Base-by-base conservation (phyloP, 2,329 filamentous ascomycete genomes). In the Paecilomyces sp. region DNA sequence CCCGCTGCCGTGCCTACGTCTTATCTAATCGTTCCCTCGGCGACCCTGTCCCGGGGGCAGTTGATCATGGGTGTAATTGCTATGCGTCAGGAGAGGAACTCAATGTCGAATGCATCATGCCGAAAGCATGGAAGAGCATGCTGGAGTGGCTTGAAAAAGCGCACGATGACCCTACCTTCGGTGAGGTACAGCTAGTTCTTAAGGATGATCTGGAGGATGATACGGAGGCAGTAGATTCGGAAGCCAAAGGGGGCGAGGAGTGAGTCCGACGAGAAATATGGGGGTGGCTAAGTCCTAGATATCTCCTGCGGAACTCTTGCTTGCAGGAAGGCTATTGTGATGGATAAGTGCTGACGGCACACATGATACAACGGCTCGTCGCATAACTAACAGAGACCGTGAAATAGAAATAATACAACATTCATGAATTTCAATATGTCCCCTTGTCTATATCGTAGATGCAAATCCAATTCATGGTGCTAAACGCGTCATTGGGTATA, bases 21-120 rank as follows among this genome's bases (percentile, higher is more conserved):
- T 66, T 81, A n/a, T 85, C 82, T 13, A 57, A 74, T 0, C 75
- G 83, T 3, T 80, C 83, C 0, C 65, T 82, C 0, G 82, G 83
- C 50, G 79, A 75, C 1, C 80, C 81, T 1, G 71, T 91, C 6
- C 76, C 82, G 0, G 82, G 83, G 0, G 77, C 82, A 1, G 68
- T 78, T 1, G 81, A 82, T 9, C 77, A 83, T 52, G 88, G 88
- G 4, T 88, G 85, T 63, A 88, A 88, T 3, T 82, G 86, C 62
- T 88, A 88, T 72, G 87, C 88, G n/a, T 83, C 87, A 1, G 88
- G 88, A 3, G 85, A 89, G 62, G 66, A 74, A 1, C 69, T 79
- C 34, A 79, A 85, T 67, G 76, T 76, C 7, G 90, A 95, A 71
- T 77, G 79, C 41, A 81, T 90, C 62, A 80, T 92, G 57, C 77